Percentiles rank a stretch among this genome's conserved stretches.
phyloP scores from a whole-genome alignment of 805 yeast species.

The Metschnikowia borealis region DNA sequence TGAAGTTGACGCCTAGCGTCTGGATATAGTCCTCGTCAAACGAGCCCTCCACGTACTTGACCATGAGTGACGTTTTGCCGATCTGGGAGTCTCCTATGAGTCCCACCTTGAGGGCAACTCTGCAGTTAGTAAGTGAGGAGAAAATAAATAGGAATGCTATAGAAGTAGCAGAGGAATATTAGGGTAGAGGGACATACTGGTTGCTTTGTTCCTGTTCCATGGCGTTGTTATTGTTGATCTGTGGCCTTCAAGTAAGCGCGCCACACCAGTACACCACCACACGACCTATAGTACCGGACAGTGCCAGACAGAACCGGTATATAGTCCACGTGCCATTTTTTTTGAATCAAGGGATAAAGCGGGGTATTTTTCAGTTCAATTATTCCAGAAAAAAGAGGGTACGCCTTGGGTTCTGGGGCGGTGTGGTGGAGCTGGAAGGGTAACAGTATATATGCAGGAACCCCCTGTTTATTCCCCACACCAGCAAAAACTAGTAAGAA shows the following conservation, averaged over 20 bases:
- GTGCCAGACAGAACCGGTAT: no score
- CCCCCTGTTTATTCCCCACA: no score
- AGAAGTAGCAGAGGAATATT: not conserved
- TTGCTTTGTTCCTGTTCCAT: slow-evolving; percentile 28
- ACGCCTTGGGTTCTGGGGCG: no score
- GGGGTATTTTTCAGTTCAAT: no score
- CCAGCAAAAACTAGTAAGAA: no score
- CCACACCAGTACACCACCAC: not conserved
- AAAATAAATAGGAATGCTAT: no score
- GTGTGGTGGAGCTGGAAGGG: no score
- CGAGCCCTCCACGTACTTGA: slow-evolving; percentile 91
- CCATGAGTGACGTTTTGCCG: slow-evolving; percentile 95
- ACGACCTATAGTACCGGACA: no score
- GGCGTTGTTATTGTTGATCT: slow-evolving; percentile 3
- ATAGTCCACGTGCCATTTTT: no score
- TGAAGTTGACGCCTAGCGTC: slow-evolving; percentile 90
- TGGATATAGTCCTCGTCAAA: slow-evolving; percentile 91
- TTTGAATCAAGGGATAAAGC: no score
- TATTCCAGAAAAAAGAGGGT: no score
- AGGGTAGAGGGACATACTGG: slow-evolving; percentile 28
- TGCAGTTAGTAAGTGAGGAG: slow-evolving; percentile 18
- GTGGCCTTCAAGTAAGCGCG: slow-evolving; percentile 1
- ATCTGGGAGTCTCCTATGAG: slow-evolving; percentile 93
- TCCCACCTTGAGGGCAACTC: slow-evolving; percentile 79
- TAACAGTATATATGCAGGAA: no score